Evolutionary conservation across 202 grass and related monocot species (phyloP).

Genomic region (Elaeis oleifera): DNA sequence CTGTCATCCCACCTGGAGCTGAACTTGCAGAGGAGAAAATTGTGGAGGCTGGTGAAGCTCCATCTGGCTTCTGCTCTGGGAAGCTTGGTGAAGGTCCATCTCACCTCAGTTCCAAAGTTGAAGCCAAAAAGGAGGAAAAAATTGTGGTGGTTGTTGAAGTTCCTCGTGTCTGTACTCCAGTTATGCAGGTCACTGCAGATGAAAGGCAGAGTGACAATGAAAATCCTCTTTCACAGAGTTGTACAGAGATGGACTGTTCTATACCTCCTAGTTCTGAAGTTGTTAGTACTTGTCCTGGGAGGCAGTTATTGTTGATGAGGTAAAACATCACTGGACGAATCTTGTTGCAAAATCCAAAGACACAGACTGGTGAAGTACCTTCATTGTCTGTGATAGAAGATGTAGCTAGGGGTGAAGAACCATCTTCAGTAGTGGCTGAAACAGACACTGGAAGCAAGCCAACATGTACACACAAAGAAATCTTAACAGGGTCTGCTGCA

Average conservation of each 20-base stretch:
- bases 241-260: not conserved
- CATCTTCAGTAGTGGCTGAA: not conserved
- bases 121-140: slow-evolving; percentile 1
- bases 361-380: not conserved
- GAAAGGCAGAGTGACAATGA: not conserved
- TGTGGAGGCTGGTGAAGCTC: slow-evolving; percentile 2
- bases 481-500: too few species aligned
- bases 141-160: not conserved
- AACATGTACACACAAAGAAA: not conserved
- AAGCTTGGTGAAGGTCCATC: not conserved
- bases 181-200: not conserved
- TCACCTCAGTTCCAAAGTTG: not conserved
- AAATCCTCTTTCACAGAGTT: not conserved
- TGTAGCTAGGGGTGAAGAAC: not conserved
- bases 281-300: not conserved
- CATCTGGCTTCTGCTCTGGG: not conserved
- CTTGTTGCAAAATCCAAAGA: not conserved
- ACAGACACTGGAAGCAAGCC: too few species aligned
- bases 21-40: not conserved
- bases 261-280: not conserved
- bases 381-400: not conserved
- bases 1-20: not conserved
- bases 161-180: not conserved
- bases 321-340: not conserved
- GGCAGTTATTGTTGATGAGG: not conserved